Percentiles rank a stretch among this genome's conserved stretches.
Conservation (phyloP, 345 rosid species). For the Theobroma cacao region DNA sequence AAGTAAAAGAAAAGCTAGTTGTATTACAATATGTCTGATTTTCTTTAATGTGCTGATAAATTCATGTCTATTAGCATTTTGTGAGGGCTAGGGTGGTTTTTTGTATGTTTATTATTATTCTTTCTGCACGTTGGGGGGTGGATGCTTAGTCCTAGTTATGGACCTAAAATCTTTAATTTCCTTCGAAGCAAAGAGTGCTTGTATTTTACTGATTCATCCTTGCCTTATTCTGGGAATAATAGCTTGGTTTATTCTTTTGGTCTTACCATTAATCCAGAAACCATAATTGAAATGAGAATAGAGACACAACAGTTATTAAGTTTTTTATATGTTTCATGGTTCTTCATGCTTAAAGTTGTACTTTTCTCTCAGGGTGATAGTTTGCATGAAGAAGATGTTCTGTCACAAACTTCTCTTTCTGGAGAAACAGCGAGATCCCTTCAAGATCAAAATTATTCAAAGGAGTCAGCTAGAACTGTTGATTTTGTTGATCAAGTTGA, state of each 20-base stretch:
- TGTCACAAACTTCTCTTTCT: conserved; percentile 18
- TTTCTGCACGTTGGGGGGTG: no score
- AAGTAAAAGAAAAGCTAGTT: background rate
- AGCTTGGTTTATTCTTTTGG: no score
- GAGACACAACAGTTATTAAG: background rate
- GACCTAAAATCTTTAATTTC: no score
- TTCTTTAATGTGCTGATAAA: no score
- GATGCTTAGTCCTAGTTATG: no score
- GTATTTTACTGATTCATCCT: background rate
- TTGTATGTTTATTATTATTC: no score
- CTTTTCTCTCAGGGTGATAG: conserved; percentile 25
- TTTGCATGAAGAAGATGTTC: conserved; percentile 24
- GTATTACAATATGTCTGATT: no score
- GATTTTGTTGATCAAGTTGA: conserved; percentile 21
- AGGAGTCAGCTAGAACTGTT: conserved; percentile 5
- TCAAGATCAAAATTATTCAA: conserved; percentile 17
- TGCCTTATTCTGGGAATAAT: no score
- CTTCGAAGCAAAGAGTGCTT: background rate
- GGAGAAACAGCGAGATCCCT: conserved; percentile 26
- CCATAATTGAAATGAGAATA: background rate
- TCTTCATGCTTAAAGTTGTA: background rate
- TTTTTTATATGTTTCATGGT: background rate
- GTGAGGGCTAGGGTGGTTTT: no score
- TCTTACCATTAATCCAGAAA: no score
- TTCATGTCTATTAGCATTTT: no score